Evolutionary conservation across 78 protist genomes (phyloP).

Genomic region (Emiliania huxleyi): DNA sequence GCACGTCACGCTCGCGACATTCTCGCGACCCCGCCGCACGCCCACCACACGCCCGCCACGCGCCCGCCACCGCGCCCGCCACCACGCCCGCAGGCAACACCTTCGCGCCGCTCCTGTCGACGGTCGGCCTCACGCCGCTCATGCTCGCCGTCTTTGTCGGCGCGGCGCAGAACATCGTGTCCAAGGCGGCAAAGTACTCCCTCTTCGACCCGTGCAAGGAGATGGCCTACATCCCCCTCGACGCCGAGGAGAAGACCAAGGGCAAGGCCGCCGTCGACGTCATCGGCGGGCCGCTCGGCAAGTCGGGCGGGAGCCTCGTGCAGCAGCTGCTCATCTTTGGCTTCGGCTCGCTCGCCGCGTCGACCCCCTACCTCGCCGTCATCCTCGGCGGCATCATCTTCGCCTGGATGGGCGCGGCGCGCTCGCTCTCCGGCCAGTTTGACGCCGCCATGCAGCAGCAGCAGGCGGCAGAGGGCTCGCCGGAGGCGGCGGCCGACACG

Average conservation of each 20-base stretch:
- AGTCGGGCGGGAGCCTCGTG: slow-evolving; percentile 41
- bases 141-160: slow-evolving; percentile 10
- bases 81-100: neutral
- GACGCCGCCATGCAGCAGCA: too few species aligned
- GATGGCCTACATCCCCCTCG: slow-evolving; percentile 29
- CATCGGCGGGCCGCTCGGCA: slow-evolving; percentile 38
- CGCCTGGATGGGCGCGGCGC: too few species aligned
- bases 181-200: slow-evolving; percentile 11
- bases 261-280: slow-evolving; percentile 49
- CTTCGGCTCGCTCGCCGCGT: neutral
- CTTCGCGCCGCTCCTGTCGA: neutral
- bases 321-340: slow-evolving; percentile 29
- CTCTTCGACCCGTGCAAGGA: slow-evolving; percentile 24
- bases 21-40: too few species aligned
- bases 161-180: slow-evolving; percentile 6
- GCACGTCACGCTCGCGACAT: too few species aligned
- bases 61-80: too few species aligned
- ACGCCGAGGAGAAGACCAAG: neutral
- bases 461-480: too few species aligned
- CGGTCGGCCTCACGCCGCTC: slow-evolving; percentile 16
- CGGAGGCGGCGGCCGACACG: too few species aligned
- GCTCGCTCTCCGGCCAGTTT: too few species aligned
- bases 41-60: too few species aligned
- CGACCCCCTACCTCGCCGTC: slow-evolving; percentile 8
- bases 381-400: neutral